Evolutionary conservation across 371 early-diverging fungal species (phyloP).

Genomic region (Funneliformis caledonium): DNA sequence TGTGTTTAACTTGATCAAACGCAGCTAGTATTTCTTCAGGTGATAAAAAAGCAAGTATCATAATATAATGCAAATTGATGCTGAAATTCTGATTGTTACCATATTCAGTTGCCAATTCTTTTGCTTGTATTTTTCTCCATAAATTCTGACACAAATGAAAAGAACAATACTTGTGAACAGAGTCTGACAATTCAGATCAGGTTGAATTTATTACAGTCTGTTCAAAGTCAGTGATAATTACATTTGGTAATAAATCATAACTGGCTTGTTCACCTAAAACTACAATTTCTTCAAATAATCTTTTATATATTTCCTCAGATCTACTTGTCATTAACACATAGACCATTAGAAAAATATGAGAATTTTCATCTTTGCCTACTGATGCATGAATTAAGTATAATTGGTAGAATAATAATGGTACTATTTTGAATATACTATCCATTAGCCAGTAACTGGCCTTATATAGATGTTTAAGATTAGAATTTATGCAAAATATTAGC

Average conservation of each 20-base stretch:
- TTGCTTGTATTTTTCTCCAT: neutral
- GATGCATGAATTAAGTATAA: neutral
- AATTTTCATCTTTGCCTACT: neutral
- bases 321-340: constrained; percentile 6
- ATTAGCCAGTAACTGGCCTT: neutral
- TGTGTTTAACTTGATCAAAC: neutral
- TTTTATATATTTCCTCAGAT: neutral
- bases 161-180: neutral
- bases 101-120: neutral
- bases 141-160: neutral
- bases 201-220: neutral
- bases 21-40: neutral
- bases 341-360: neutral
- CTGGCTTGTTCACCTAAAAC: neutral
- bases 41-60: neutral
- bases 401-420: neutral
- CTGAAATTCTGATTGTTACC: neutral
- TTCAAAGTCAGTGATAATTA: constrained; percentile 2
- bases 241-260: neutral
- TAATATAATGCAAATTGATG: neutral
- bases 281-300: neutral
- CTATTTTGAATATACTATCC: neutral
- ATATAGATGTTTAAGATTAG: neutral
- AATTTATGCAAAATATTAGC: too few relatives aligned
- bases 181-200: neutral